These are phyloP conservation scores for Wickerhamomyces alni DNA, from an alignment of 805 yeast genomes.

Conservation along the genomic window DNA sequence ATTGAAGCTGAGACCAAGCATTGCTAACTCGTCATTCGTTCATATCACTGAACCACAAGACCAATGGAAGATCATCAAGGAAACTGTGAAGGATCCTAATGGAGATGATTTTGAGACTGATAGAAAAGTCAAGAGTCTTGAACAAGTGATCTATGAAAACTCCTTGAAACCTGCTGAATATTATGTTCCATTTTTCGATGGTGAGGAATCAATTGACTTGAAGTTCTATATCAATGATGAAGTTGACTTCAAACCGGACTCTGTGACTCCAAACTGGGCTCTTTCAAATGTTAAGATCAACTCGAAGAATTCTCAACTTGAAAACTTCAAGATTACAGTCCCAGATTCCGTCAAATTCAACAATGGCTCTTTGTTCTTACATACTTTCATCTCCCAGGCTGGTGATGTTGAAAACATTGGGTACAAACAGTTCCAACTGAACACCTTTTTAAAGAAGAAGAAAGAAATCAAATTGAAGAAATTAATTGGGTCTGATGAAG, in stretches of 20 bases:
- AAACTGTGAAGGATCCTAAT: constrained; percentile 3
- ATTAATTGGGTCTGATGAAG: constrained; percentile 20
- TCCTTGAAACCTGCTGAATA: constrained; percentile 15
- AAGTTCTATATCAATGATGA: constrained; percentile 24
- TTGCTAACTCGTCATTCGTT: constrained; percentile 6
- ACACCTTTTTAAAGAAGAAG: constrained; percentile 25
- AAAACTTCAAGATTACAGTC: constrained; percentile 7
- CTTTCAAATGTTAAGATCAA: constrained; percentile 6
- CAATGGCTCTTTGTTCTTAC: constrained; percentile 31
- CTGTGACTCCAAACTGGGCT: constrained; percentile 2
- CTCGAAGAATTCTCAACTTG: constrained; percentile 8
- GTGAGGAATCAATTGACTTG: constrained; percentile 12
- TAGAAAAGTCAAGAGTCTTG: constrained; percentile 9
- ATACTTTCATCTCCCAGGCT: constrained; percentile 21
- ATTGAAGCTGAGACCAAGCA: constrained; percentile 7
- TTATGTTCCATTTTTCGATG: constrained; percentile 17
- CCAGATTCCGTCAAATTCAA: constrained; percentile 17
- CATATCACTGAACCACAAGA: constrained; percentile 11
- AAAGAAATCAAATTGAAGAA: constrained; percentile 24
- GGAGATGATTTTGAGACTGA: constrained; percentile 5
- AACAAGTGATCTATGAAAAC: constrained; percentile 21
- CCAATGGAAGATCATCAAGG: constrained; percentile 4
- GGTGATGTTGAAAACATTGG: constrained; percentile 15
- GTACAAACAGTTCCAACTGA: constrained; percentile 19
- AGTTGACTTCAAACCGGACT: constrained; percentile 4